Conservation (phyloP, 2,329 filamentous ascomycete species). For the Cladophialophora immunda region DNA sequence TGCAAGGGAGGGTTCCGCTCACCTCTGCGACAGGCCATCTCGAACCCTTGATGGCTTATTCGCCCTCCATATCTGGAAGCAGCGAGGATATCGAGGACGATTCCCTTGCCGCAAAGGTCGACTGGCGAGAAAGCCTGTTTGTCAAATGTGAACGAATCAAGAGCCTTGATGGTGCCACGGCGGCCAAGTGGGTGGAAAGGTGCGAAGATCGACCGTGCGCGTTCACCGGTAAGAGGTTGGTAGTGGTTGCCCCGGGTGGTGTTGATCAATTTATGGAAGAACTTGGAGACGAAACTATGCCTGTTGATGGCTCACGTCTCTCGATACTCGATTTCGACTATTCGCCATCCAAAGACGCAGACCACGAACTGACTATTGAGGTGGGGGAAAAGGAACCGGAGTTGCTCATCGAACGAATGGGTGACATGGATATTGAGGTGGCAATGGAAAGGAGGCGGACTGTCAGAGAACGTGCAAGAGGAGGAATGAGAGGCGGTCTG, state of each 20-base stretch:
- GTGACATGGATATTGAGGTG: constrained; percentile 79
- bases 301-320: constrained; percentile 80
- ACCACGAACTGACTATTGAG: constrained; percentile 72
- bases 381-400: constrained; percentile 76
- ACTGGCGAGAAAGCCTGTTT: constrained; percentile 74
- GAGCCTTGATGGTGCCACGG: constrained; percentile 71
- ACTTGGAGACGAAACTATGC: constrained; percentile 75
- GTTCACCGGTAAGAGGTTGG: constrained; percentile 56
- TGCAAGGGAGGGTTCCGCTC: constrained; percentile 31
- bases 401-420: constrained; percentile 74
- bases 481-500: constrained; percentile 31
- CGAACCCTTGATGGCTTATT: constrained; percentile 42
- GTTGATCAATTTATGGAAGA: constrained; percentile 62
- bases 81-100: constrained; percentile 43
- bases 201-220: constrained; percentile 56
- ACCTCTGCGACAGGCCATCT: constrained; percentile 40
- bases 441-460: constrained; percentile 80
- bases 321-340: constrained; percentile 79
- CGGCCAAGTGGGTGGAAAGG: constrained; percentile 75
- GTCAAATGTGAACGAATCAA: constrained; percentile 72
- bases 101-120: constrained; percentile 52
- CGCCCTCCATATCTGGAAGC: constrained; percentile 40
- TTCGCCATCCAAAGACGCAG: constrained; percentile 62
- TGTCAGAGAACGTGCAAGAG: constrained; percentile 36
- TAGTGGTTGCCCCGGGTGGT: constrained; percentile 77